Base-by-base conservation (phyloP, 176 grass and related monocot genomes). In the Bonia amplexicaulis region DNA sequence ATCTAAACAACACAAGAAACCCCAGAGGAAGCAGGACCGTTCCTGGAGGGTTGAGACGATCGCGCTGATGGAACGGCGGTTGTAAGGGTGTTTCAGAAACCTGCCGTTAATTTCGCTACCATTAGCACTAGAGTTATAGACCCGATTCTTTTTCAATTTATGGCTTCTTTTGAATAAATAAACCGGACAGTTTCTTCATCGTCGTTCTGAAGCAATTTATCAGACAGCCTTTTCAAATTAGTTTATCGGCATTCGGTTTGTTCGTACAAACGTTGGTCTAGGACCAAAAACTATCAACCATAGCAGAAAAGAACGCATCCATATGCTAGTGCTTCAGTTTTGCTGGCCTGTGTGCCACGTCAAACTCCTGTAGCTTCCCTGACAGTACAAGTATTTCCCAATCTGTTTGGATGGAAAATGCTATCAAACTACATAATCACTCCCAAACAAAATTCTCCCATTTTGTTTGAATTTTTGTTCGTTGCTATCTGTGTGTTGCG, bases 11-110 rank as follows among this genome's bases (percentile, higher is more conserved):
- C 93, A 95, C 49, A 92, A 92, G 79, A 92, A 95, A 76, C 78
- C 90, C 70, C 83, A 92, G 85, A 73, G 83, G 59, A 95, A 92
- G 90, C 90, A 90, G 76, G 93, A 95, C 48, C 85, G 90, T 9
- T 87, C 90, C 0, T 92, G 93, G 93, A 91, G 90, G 41, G 90
- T 92, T 39, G 90, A 62, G 92, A 90, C 48, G 85, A 92, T 44
- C 74, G 82, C 0, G 83, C 74, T 7, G 93, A 92, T 45, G 90
- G 93, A 26, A 90, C 91, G 25, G 88, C 82, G 1, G 78, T 86
- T 62, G 83, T 92, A 53, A 82, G 88, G 76, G 90, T 90, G 54
- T 81, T 95, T 49, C 90, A 89, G 77, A 95, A 92, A 26, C 90
- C 88, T 42, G 74, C 88, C 6, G 83, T 90, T 55, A 80, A 90